Conservation (phyloP, 495 filamentous ascomycete genomes). For the Aspergillus coremiiformis region DNA sequence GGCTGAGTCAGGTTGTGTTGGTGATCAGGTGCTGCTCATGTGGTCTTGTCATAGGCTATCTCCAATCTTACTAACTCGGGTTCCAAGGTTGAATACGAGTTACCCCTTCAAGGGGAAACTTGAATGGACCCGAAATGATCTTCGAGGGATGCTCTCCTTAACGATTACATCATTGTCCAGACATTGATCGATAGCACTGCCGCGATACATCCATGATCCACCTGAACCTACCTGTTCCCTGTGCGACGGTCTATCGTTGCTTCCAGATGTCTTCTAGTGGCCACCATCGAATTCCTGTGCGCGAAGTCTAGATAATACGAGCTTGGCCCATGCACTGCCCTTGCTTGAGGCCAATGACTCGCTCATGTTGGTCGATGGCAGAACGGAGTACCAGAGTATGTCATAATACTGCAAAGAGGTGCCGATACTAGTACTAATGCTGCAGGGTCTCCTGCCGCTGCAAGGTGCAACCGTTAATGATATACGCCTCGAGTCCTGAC, state of each 20-base stretch:
- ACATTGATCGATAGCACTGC: slow-evolving; percentile 6
- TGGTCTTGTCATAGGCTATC: not conserved
- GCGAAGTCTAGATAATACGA: not conserved
- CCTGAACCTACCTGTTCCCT: slow-evolving; percentile 9
- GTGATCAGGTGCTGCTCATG: not conserved
- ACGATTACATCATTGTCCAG: slow-evolving; percentile 8
- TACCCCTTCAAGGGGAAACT: not conserved
- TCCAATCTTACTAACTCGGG: not conserved
- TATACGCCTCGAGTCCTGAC: no score
- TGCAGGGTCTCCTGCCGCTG: not conserved
- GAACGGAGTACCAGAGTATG: not conserved
- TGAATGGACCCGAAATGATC: no score
- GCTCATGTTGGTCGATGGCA: not conserved
- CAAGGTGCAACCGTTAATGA: no score
- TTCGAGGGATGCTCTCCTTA: not conserved
- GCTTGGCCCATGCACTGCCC: not conserved
- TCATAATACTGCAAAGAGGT: no score
- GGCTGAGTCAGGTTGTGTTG: slow-evolving; percentile 13
- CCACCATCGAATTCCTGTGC: not conserved
- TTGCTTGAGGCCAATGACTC: not conserved
- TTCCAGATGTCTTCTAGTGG: slow-evolving; percentile 22
- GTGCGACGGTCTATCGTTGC: no score
- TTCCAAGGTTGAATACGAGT: not conserved
- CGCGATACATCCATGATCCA: slow-evolving; percentile 13
- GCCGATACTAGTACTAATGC: no score